Evolutionary conservation across 208 protist species (phyloP).

Genomic region (Novymonas esmeraldas): DNA sequence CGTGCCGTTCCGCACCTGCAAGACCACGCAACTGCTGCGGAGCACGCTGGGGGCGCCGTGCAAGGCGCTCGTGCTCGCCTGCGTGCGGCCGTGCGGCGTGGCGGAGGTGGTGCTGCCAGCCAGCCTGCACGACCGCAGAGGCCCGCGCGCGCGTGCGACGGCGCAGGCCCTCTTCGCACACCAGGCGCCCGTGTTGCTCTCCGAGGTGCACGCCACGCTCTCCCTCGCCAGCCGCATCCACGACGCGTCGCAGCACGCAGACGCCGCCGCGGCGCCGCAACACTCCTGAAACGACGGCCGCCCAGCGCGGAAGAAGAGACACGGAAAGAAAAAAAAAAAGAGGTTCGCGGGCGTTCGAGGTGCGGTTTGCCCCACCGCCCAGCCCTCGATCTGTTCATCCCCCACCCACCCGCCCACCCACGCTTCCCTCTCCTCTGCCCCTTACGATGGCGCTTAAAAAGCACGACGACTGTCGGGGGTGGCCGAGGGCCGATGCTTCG

Average conservation of each 20-base stretch:
- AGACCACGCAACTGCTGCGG: constrained; percentile 80
- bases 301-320: no score
- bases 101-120: constrained; percentile 37
- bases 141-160: constrained; percentile 14
- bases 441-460: no score
- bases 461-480: no score
- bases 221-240: constrained; percentile 23
- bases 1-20: constrained; percentile 76
- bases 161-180: constrained; percentile 22
- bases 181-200: constrained; percentile 27
- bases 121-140: constrained; percentile 12
- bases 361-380: no score
- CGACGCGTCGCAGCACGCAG: constrained; percentile 13
- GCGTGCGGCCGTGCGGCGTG: constrained; percentile 63
- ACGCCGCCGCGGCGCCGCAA: background rate
- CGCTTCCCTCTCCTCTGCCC: no score
- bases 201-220: constrained; percentile 31
- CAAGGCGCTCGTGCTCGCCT: constrained; percentile 71
- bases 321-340: no score
- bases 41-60: constrained; percentile 61
- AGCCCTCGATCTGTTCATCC: no score
- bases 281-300: background rate
- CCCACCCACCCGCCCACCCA: no score
- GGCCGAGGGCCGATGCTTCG: no score
- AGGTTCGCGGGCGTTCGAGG: no score